Evolutionary conservation across 176 grass and related monocot genomes (phyloP).

Genomic region (Otatea glauca): DNA sequence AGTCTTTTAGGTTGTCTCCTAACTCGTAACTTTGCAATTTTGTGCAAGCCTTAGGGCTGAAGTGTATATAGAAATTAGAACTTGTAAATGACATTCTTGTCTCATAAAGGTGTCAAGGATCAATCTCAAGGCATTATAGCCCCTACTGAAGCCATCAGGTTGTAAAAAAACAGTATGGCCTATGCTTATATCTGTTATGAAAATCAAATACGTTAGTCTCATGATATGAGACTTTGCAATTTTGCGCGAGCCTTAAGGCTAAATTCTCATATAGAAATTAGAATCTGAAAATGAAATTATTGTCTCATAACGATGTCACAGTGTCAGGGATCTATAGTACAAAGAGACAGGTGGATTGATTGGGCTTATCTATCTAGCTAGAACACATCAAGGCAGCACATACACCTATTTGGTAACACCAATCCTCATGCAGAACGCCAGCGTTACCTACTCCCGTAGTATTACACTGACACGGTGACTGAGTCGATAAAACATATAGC

Average conservation of each 20-base stretch:
- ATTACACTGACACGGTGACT: too few relatives aligned
- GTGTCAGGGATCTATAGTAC: background rate
- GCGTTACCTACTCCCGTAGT: too few relatives aligned
- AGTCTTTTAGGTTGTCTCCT: constrained; percentile 29
- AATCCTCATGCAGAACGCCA: too few relatives aligned
- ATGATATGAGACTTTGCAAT: constrained; percentile 8
- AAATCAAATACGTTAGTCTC: background rate
- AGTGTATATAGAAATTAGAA: constrained; percentile 33
- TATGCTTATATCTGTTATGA: background rate
- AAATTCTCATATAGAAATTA: background rate
- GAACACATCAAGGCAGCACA: too few relatives aligned
- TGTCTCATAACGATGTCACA: constrained; percentile 15
- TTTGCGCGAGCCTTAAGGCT: background rate
- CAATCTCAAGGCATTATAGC: constrained; percentile 28
- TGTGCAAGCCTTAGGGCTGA: background rate
- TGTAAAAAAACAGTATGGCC: constrained; percentile 25
- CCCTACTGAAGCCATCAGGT: constrained; percentile 31
- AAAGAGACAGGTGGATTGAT: too few relatives aligned
- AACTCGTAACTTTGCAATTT: constrained; percentile 33
- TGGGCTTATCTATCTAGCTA: too few relatives aligned
- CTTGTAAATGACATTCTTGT: constrained; percentile 41
- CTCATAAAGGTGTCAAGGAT: constrained; percentile 29
- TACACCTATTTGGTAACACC: too few relatives aligned
- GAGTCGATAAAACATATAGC: too few relatives aligned
- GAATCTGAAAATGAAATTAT: constrained; percentile 24